Percentiles rank a stretch among this genome's conserved stretches.
Evolutionary conservation across 495 filamentous ascomycete genomes (phyloP).

Genomic region (Podospora pseudopauciseta): DNA sequence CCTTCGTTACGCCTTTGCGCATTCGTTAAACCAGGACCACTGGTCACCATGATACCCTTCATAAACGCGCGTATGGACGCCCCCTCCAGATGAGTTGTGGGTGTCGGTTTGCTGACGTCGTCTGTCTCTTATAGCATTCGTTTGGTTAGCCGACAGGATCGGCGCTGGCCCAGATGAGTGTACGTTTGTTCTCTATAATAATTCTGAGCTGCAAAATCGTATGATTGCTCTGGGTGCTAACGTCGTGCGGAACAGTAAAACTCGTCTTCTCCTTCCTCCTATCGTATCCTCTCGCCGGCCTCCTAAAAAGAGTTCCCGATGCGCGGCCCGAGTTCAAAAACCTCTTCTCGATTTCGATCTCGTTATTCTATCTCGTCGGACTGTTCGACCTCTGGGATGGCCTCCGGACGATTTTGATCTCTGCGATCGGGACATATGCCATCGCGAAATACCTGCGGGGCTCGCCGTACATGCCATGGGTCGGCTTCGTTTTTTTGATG

Average conservation of each 20-base stretch:
- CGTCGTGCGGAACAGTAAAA: constrained; percentile 62
- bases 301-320: constrained; percentile 91
- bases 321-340: constrained; percentile 82
- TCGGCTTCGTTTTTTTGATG: constrained; percentile 92
- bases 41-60: constrained; percentile 70
- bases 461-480: constrained; percentile 98
- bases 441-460: constrained; percentile 76
- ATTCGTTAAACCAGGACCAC: background rate
- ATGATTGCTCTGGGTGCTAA: constrained; percentile 1
- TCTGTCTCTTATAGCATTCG: constrained; percentile 60
- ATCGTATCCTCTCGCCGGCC: constrained; percentile 85
- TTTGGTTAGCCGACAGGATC: constrained; percentile 57
- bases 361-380: constrained; percentile 86
- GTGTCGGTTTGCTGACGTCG: constrained; percentile 23
- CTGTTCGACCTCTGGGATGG: constrained; percentile 95
- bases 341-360: constrained; percentile 76
- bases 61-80: constrained; percentile 68
- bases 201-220: background rate
- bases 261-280: constrained; percentile 86
- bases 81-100: background rate
- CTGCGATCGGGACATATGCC: constrained; percentile 71
- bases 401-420: constrained; percentile 72
- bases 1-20: constrained; percentile 1
- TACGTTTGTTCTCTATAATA: constrained; percentile 35
- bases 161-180: constrained; percentile 85